These are phyloP conservation scores for Dactylonectria estremocensis DNA, from an alignment of 2,329 filamentous ascomycete genomes.

Conservation along the genomic window DNA sequence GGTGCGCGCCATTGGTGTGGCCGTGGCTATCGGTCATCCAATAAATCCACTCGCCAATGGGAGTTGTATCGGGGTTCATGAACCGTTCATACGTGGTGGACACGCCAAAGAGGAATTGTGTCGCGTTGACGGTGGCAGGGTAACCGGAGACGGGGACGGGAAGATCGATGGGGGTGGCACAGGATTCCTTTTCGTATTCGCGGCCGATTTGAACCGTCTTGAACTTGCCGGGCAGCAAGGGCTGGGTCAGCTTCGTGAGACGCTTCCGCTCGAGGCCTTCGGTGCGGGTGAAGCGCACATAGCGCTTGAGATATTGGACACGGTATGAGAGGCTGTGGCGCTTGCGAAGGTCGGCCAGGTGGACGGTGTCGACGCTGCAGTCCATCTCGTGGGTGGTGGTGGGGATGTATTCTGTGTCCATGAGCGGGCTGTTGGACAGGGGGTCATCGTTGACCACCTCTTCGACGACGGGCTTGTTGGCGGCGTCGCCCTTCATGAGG, in stretches of 20 bases:
- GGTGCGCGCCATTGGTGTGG: conserved; percentile 69
- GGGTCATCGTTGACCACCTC: conserved; percentile 36
- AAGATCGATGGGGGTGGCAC: conserved; percentile 65
- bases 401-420: conserved; percentile 32
- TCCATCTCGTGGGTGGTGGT: conserved; percentile 57
- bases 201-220: conserved; percentile 64
- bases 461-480: conserved; percentile 50
- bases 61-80: conserved; percentile 65
- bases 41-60: conserved; percentile 72
- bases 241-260: conserved; percentile 65
- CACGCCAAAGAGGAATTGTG: conserved; percentile 72
- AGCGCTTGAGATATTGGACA: conserved; percentile 71
- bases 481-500: conserved; percentile 53
- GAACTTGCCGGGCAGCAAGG: conserved; percentile 64
- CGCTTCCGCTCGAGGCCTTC: conserved; percentile 65
- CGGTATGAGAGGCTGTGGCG: conserved; percentile 64
- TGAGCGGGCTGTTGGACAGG: conserved; percentile 32
- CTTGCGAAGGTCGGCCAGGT: conserved; percentile 62
- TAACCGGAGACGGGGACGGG: conserved; percentile 66
- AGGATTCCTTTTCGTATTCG: conserved; percentile 59
- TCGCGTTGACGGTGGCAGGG: conserved; percentile 67
- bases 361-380: conserved; percentile 65
- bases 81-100: conserved; percentile 72
- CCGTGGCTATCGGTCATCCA: conserved; percentile 72
- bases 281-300: conserved; percentile 65